Evolutionary conservation across 108 stramenopile genomes (phyloP).

Genomic region (Licmophora abbreviata): DNA sequence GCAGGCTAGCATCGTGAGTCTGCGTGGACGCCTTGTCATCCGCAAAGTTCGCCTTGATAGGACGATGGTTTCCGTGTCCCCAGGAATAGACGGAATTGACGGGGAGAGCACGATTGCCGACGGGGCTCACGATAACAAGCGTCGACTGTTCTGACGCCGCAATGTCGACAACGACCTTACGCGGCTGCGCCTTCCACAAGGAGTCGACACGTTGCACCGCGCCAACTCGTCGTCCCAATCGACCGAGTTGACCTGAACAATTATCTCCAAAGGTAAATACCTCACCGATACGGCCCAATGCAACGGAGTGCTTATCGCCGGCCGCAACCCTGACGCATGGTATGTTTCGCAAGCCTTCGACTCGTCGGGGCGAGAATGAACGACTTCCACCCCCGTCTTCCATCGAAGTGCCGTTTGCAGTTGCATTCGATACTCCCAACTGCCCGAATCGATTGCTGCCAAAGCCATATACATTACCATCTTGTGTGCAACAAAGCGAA

Average conservation of each 20-base stretch:
- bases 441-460: conserved; percentile 83
- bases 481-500: conserved; percentile 51
- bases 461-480: conserved; percentile 66
- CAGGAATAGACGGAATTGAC: conserved; percentile 71
- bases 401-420: neutral
- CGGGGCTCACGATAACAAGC: conserved; percentile 49
- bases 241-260: conserved; percentile 62
- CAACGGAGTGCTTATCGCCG: conserved; percentile 75
- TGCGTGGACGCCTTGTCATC: neutral
- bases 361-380: conserved; percentile 51
- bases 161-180: conserved; percentile 48
- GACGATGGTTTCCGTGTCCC: conserved; percentile 77
- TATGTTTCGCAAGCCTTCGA: conserved; percentile 53
- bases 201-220: conserved; percentile 59
- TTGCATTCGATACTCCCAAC: conserved; percentile 26
- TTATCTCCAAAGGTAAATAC: conserved; percentile 86
- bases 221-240: conserved; percentile 18
- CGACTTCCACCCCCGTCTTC: conserved; percentile 11
- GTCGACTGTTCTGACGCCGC: conserved; percentile 77
- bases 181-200: conserved; percentile 41
- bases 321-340: conserved; percentile 67
- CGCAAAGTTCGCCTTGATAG: conserved; percentile 48
- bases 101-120: conserved; percentile 20
- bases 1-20: neutral
- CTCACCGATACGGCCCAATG: conserved; percentile 55